Conservation (phyloP, 805 yeast genomes). For the Ogataea neopini region DNA sequence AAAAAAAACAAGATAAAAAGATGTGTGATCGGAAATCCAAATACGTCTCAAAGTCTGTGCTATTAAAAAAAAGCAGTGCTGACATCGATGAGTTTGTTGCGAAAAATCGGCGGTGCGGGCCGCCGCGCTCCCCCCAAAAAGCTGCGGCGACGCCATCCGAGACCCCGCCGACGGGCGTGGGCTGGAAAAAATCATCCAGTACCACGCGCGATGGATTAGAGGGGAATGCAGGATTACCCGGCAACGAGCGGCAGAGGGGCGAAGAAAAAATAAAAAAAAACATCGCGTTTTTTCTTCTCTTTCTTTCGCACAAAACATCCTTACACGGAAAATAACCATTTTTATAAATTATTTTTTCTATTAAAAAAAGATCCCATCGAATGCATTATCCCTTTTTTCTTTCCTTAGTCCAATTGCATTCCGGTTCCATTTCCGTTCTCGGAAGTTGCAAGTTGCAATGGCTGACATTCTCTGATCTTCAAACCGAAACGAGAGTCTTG, state of each 20-base stretch:
- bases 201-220: conserved; percentile 3
- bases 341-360: background rate
- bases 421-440: conserved; percentile 17
- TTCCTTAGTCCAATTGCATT: conserved; percentile 15
- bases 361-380: background rate
- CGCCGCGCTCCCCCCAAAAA: background rate
- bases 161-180: conserved; percentile 2
- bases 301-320: background rate
- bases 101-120: conserved; percentile 1
- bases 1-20: conserved; percentile 7
- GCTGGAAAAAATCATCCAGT: background rate
- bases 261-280: no score
- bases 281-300: no score
- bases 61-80: background rate
- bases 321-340: background rate
- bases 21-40: conserved; percentile 7
- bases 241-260: background rate
- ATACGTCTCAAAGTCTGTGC: conserved; percentile 5
- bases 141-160: background rate
- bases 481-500: conserved; percentile 74
- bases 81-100: conserved; percentile 1
- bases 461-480: conserved; percentile 61
- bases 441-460: conserved; percentile 39
- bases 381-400: background rate
- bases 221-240: conserved; percentile 1